phyloP scores from a whole-genome alignment of 2,329 filamentous ascomycete species.

The Anisogramma anomala region DNA sequence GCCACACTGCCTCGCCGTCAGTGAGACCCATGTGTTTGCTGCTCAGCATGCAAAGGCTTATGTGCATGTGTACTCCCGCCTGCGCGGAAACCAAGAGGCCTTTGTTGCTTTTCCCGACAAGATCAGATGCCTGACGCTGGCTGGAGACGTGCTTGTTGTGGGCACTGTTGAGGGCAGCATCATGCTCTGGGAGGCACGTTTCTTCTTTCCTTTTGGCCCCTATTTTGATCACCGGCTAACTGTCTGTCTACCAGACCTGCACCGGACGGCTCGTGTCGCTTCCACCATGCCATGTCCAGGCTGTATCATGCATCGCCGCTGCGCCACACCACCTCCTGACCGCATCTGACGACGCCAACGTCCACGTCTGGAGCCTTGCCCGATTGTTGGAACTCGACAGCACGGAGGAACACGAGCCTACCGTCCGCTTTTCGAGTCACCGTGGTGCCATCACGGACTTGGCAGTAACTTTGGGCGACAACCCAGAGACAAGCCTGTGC shows the following conservation, averaged over 20 bases:
- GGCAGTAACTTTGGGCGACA: constrained; percentile 52
- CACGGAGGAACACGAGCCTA: constrained; percentile 51
- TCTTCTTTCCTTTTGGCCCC: not conserved
- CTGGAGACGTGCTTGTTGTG: constrained; percentile 60
- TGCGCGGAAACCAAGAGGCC: constrained; percentile 77
- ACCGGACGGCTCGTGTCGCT: constrained; percentile 69
- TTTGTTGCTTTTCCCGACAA: constrained; percentile 78
- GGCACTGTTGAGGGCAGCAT: constrained; percentile 79
- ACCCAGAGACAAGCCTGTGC: constrained; percentile 63
- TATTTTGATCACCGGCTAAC: no score
- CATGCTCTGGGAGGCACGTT: constrained; percentile 81
- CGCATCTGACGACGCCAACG: constrained; percentile 74
- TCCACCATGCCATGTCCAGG: constrained; percentile 66
- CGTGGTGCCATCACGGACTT: constrained; percentile 60
- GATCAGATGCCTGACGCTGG: constrained; percentile 66
- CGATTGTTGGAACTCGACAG: constrained; percentile 53
- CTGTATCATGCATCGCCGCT: constrained; percentile 63
- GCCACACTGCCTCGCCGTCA: constrained; percentile 68
- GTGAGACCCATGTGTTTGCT: constrained; percentile 73
- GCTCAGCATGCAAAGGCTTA: constrained; percentile 87
- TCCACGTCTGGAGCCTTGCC: constrained; percentile 83
- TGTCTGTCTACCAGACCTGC: constrained; percentile 40
- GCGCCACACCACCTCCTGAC: constrained; percentile 64
- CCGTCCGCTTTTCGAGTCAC: constrained; percentile 68
- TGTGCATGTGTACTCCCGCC: constrained; percentile 80